Evolutionary conservation across 2,329 filamentous ascomycete species (phyloP).

Genomic region (Epichloe gansuensis): DNA sequence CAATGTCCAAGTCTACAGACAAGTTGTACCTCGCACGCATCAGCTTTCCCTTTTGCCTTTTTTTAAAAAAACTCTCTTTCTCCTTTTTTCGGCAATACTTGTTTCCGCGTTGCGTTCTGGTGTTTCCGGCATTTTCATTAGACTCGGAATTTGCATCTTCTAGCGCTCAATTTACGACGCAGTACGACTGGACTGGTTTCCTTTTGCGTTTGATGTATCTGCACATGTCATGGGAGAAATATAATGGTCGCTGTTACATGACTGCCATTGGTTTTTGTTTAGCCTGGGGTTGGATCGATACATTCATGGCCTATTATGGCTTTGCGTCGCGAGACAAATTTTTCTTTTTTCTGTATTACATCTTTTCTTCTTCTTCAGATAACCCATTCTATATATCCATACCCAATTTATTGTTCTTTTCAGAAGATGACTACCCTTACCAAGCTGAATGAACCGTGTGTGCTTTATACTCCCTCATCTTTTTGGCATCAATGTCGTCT

Average conservation of each 20-base stretch:
- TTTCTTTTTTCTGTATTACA: neutral
- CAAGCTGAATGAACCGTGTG: no score
- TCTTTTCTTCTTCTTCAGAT: neutral
- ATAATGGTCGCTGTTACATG: neutral
- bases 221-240: neutral
- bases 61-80: neutral
- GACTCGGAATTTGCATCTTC: neutral
- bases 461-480: constrained; percentile 8
- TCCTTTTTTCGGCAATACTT: neutral
- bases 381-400: neutral
- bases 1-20: no score
- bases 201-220: neutral
- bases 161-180: neutral
- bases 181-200: neutral
- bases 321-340: neutral
- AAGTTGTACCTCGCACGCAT: no score
- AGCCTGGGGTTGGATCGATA: neutral
- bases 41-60: neutral
- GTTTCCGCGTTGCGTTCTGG: neutral
- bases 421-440: no score
- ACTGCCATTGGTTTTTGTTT: neutral
- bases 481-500: constrained; percentile 33
- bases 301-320: neutral
- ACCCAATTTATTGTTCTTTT: neutral
- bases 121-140: neutral